Evolutionary conservation across 2,329 filamentous ascomycete genomes (phyloP), one percentile per base, ranked within the genome.

Genomic region (Penicillium sp.): DNA sequence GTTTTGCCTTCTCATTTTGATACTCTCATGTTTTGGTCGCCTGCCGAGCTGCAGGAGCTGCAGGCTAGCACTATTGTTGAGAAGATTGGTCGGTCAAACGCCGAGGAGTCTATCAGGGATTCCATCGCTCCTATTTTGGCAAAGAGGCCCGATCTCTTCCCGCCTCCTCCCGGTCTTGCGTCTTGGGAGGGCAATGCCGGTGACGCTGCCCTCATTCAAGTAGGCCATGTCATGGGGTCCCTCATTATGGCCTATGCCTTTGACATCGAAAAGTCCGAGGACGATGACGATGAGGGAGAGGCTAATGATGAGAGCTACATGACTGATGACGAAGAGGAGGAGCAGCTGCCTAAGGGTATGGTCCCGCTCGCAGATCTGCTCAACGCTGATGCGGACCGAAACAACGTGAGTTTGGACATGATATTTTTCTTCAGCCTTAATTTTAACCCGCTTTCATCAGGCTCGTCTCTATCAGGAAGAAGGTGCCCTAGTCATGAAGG

Each of bases 221-320:
- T 86, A 19, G 89, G 89, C 52, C 91, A 96, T 71, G 82, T 86
- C 9, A 93, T 96, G 87, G 92, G 90, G 1, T 93, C 89, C 60
- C 86, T 89, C 17, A 93, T 96, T 64, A 96, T 96, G 91, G 89
- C 91, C 0, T 96, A 96, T 70, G 91, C 91, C 0, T 96, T 96
- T 70, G 92, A 96, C 65, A 83, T 96, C 7, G 85, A 86, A 62
- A 80, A 80, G 36, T 68, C 73, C 0, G 82, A 86, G 23, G 80
- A 86, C 5, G 80, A 84, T 0, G 84, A 86, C 2, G 83, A 86
- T 3, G 82, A 83, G 4, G 75, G 75, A 1, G 82, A 83, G 3
- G 76, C 76, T 8, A 78, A 67, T 33, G 70, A 83, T 7, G 77
- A 78, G 38, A 77, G 78, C 4, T 77, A 80, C 49, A 66, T 80